Base-by-base conservation (phyloP, 352 stramenopile genomes). In the Pythium insidiosum region DNA sequence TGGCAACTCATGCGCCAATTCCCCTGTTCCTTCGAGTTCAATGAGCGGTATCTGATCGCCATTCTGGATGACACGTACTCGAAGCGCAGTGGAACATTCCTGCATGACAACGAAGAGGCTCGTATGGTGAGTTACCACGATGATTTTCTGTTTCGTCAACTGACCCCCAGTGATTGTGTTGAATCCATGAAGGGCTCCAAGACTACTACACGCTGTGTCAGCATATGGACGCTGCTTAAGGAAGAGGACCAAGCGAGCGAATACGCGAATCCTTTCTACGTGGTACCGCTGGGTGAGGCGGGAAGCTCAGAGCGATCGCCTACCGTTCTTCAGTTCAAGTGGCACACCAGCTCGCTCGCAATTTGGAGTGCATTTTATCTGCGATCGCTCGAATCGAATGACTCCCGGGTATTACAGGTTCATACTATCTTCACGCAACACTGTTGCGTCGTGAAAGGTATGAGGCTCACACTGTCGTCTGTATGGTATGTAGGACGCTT, bases 11-110 rank as follows among this genome's bases (percentile, higher is more conserved):
- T 97, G 31, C 82, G 90, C 34, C 95, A 98, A 43, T 98, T 96
- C 41, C 96, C 96, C 10, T 91, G 91, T 38, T 95, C 81, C 26
- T 99, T 99, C 45, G 96, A 99, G 68, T 99, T 99, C 63, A 99
- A 94, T 56, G 82, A 95, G 48, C 65, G 66, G 10, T 93, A 77
- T 47, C 62, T 99, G 29, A 79, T 98, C 18, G 77, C 91, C 25
- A 46, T 99, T 1, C 76, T 97, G 1, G 95, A 99, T 48, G 92
- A 98, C 64, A 74, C 97, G 6, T 98, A 99, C 60, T 85, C 66
- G 28, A 98, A 97, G 53, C 87, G 90, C 18, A 99, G 97, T 61
- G 95, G 95, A 2, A 99, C 88, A 1, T 97, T 99, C 50, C 65
- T 99, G 26, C 97, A 96, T 53, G 94, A 99, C 71, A 98, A 80